These are phyloP conservation scores for Chrysoporthe puriensis DNA, from an alignment of 2,329 filamentous ascomycete genomes.

Conservation along the genomic window DNA sequence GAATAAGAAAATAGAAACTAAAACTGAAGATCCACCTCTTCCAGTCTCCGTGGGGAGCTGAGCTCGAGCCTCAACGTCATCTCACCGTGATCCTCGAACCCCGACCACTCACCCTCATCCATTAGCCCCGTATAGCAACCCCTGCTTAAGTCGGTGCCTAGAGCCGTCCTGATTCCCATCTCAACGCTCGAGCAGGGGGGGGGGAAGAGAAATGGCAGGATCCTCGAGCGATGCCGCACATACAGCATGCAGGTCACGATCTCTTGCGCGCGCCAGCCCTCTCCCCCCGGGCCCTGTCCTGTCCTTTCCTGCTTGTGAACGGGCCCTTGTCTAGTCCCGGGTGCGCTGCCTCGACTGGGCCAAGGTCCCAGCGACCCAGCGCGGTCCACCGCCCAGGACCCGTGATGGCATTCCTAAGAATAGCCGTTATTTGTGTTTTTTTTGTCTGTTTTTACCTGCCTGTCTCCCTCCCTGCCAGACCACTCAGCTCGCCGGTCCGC, in stretches of 20 bases:
- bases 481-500: neutral
- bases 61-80: conserved; percentile 1
- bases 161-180: neutral
- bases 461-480: too few relatives aligned
- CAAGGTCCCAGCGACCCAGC: neutral
- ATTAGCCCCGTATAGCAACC: neutral
- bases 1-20: neutral
- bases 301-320: neutral
- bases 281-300: neutral
- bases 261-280: neutral
- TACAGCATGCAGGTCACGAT: neutral
- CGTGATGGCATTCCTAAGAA: neutral
- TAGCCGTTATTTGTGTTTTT: too few relatives aligned
- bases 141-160: neutral
- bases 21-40: neutral
- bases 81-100: conserved; percentile 1
- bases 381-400: neutral
- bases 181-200: neutral
- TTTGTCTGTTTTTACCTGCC: neutral
- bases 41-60: neutral
- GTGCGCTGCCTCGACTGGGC: neutral
- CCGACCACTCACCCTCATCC: neutral
- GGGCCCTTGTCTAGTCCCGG: neutral
- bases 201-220: too few relatives aligned
- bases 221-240: neutral